Evolutionary conservation across 345 rosid genomes (phyloP), one percentile per base, ranked within the genome.

Genomic region (Microcos paniculata): DNA sequence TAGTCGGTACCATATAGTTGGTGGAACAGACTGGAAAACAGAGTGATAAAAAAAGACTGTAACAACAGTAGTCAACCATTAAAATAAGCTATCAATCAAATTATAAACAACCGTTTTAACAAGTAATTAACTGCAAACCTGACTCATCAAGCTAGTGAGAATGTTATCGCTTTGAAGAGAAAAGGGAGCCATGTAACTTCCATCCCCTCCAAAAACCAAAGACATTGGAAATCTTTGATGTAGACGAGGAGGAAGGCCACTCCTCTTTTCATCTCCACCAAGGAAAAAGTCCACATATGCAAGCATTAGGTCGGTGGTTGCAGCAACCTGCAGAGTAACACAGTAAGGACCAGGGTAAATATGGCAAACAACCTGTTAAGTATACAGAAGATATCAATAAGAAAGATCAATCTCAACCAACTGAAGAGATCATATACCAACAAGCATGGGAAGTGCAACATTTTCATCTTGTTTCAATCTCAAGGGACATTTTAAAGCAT

Each of bases 221-320:
- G 90, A 82, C 87, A 92, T 83, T 21, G 97, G 97, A 75, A 90
- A 84, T 79, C 98, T 92, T 80, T 87, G 90, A 79, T 82, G 83
- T 79, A 94, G 89, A 11, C 78, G 84, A 78, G 95, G 91, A 81
- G 98, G 98, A 81, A 92, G 95, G 85, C 89, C 97, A 19, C 76
- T 79, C 82, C 96, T 89, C 83, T 91, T 94, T 80, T 94, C 98
- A 79, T 94, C 98, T 38, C 98, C 98, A 45, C 97, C 96, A 62
- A 92, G 94, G 88, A 88, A 94, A 81, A 92, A 90, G 83, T 92
- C 96, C 62, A 94, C 76, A 80, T 91, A 90, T 66, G 91, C 98
- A 73, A 94, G 89, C 94, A 94, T 91, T 40, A 90, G 87, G 81
- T 94, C 98, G 61, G 92, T 77, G 6, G 93, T 89, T 69, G 98